Conservation (phyloP, 2,329 filamentous ascomycete species). For the Claviceps digitariae region DNA sequence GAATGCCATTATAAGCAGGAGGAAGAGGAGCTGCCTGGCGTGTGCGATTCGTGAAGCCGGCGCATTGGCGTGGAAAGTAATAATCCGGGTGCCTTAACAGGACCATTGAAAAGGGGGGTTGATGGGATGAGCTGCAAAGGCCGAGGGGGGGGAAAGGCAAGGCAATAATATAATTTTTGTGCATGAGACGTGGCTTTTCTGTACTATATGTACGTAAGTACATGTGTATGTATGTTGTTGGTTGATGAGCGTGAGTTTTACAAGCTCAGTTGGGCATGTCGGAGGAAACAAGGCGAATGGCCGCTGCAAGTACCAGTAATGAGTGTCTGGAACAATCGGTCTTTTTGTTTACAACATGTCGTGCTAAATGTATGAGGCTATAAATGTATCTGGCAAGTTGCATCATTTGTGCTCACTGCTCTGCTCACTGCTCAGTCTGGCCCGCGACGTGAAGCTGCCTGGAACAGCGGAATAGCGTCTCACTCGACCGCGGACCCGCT, state of each 20-base stretch:
- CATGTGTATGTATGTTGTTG: neutral
- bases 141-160: neutral
- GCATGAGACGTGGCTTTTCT: neutral
- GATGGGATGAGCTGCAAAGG: neutral
- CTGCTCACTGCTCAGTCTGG: no score
- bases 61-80: constrained; percentile 53
- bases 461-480: no score
- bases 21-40: constrained; percentile 53
- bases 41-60: constrained; percentile 66
- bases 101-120: no score
- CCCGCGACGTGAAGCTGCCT: no score
- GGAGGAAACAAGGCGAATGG: neutral
- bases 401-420: no score
- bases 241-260: neutral
- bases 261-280: neutral
- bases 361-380: no score
- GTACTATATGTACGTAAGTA: no score
- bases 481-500: neutral
- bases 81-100: constrained; percentile 40
- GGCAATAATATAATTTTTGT: neutral
- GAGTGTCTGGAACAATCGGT: neutral
- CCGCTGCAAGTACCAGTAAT: neutral
- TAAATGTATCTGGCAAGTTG: no score
- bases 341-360: neutral
- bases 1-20: constrained; percentile 58